Conservation (phyloP, 208 protist genomes). For the Leishmania braziliensis region DNA sequence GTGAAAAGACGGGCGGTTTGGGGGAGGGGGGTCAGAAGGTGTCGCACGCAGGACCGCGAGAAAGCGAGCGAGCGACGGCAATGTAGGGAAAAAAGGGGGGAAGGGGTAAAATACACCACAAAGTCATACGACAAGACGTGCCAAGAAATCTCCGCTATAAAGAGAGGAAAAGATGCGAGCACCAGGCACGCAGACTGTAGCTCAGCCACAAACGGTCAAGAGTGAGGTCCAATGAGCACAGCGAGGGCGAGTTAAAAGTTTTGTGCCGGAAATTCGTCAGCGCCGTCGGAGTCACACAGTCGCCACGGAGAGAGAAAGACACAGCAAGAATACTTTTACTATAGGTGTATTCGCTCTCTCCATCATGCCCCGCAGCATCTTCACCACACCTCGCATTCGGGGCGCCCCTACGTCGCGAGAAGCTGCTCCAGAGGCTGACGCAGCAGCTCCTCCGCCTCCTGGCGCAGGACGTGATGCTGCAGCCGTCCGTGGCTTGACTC, state of each 20-base stretch:
- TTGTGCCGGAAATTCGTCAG: background rate
- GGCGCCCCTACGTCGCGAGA: background rate
- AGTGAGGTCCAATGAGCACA: background rate
- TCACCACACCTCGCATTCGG: background rate
- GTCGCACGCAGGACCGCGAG: background rate
- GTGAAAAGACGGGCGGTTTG: background rate
- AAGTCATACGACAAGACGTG: no score
- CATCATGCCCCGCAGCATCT: background rate
- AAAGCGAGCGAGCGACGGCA: background rate
- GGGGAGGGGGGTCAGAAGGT: background rate
- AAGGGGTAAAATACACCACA: background rate
- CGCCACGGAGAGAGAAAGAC: background rate
- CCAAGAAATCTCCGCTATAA: background rate
- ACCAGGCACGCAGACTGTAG: background rate
- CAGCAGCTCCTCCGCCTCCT: conserved; percentile 12
- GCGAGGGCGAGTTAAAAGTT: background rate
- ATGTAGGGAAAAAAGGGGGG: background rate
- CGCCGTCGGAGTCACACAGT: background rate
- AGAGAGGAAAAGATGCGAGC: background rate
- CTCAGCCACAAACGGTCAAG: background rate
- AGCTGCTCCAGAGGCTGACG: conserved; percentile 13
- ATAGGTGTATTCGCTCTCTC: background rate
- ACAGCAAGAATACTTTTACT: background rate
- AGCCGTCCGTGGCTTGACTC: background rate
- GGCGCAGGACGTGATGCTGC: conserved; percentile 8